Percentiles rank a stretch among this genome's conserved stretches.
Evolutionary conservation across 2,329 filamentous ascomycete species (phyloP).

Genomic region (Stylonectria norvegica): DNA sequence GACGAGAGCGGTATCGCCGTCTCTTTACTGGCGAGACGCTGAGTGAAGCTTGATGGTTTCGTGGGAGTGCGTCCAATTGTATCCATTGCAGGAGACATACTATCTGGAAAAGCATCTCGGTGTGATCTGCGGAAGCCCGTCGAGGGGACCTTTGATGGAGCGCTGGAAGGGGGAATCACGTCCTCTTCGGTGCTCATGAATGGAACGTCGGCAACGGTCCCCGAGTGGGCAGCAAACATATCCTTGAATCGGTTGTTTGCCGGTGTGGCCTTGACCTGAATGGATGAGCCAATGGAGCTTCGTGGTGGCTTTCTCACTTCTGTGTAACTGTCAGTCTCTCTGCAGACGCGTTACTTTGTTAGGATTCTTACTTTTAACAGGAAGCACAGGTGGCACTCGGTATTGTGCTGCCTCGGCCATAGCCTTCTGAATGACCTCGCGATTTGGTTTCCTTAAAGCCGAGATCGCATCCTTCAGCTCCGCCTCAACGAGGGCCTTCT

Average conservation of each 20-base stretch:
- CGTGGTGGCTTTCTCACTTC: slow-evolving; percentile 52
- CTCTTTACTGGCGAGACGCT: slow-evolving; percentile 25
- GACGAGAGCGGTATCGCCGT: slow-evolving; percentile 36
- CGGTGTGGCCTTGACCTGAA: slow-evolving; percentile 57
- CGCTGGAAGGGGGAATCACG: slow-evolving; percentile 37
- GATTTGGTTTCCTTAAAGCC: slow-evolving; percentile 71
- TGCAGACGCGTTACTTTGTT: background rate
- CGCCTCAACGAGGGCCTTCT: slow-evolving; percentile 64
- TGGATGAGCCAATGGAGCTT: slow-evolving; percentile 33
- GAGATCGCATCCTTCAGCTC: slow-evolving; percentile 73
- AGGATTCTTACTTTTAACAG: slow-evolving; percentile 44
- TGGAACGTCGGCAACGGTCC: slow-evolving; percentile 18
- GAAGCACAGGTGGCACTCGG: slow-evolving; percentile 47
- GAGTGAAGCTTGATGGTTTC: slow-evolving; percentile 29
- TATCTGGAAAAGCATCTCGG: slow-evolving; percentile 28
- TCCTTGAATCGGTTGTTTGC: slow-evolving; percentile 54
- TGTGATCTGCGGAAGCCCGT: slow-evolving; percentile 36
- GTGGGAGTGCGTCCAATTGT: slow-evolving; percentile 32
- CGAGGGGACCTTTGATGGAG: slow-evolving; percentile 40
- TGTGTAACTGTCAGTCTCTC: slow-evolving; percentile 33
- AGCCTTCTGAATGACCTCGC: slow-evolving; percentile 63
- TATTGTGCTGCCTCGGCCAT: slow-evolving; percentile 66
- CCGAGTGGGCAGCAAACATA: slow-evolving; percentile 36
- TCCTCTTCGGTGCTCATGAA: slow-evolving; percentile 27
- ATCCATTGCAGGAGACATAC: slow-evolving; percentile 29